These are phyloP conservation scores for Colletotrichum destructivum DNA, from an alignment of 2,329 filamentous ascomycete species.

Conservation along the genomic window DNA sequence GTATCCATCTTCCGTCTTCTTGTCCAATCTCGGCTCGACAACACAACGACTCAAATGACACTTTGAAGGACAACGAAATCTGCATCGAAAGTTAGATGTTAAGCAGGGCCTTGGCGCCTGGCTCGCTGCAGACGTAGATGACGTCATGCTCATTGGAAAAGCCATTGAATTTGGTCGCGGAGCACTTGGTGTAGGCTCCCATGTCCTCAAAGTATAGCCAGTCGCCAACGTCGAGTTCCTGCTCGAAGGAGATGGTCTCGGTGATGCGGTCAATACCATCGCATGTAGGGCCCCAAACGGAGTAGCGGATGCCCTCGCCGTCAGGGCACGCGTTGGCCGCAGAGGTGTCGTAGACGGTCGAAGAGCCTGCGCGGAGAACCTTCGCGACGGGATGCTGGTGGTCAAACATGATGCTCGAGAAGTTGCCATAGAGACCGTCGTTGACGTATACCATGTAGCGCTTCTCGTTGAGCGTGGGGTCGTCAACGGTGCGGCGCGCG, in stretches of 20 bases:
- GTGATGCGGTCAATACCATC: slow-evolving; percentile 97
- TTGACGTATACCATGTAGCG: slow-evolving; percentile 99
- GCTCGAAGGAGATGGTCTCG: slow-evolving; percentile 82
- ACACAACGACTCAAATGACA: background rate
- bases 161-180: slow-evolving; percentile 97
- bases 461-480: slow-evolving; percentile 76
- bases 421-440: slow-evolving; percentile 98
- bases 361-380: slow-evolving; percentile 77
- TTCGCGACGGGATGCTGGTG: slow-evolving; percentile 93
- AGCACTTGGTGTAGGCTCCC: slow-evolving; percentile 99
- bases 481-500: slow-evolving; percentile 88
- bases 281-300: slow-evolving; percentile 97
- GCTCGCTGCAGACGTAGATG: slow-evolving; percentile 95
- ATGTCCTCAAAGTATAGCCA: slow-evolving; percentile 99
- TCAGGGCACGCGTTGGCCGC: slow-evolving; percentile 62
- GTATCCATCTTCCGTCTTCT: too few relatives aligned
- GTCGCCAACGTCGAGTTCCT: slow-evolving; percentile 90
- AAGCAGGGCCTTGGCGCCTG: slow-evolving; percentile 84
- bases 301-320: slow-evolving; percentile 81
- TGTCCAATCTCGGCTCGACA: too few relatives aligned
- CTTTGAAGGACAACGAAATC: background rate
- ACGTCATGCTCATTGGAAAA: slow-evolving; percentile 94
- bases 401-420: slow-evolving; percentile 99
- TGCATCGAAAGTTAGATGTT: slow-evolving; percentile 42
- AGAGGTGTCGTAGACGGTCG: slow-evolving; percentile 71